A percentile compares a stretch with the other conserved stretches of the same genome.
Evolutionary conservation across 768 basidiomycete genomes (phyloP).

Genomic region (Pseudohyphozyma bogoriensis): DNA sequence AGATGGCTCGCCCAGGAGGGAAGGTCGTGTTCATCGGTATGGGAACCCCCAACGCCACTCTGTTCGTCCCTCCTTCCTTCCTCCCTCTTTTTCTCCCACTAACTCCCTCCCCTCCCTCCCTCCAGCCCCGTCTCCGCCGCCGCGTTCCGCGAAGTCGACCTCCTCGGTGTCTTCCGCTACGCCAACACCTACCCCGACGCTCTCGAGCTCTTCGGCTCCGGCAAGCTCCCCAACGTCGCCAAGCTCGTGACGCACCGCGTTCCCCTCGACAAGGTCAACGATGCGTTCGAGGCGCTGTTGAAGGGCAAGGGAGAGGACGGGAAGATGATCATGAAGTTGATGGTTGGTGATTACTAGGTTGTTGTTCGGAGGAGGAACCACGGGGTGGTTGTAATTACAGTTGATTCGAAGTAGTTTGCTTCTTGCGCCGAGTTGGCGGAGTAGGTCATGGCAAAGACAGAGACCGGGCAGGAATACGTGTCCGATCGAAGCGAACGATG

Average conservation of each 20-base stretch:
- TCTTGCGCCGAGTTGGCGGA: too few relatives aligned
- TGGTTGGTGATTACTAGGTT: slow-evolving; percentile 51
- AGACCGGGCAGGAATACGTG: too few relatives aligned
- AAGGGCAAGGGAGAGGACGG: slow-evolving; percentile 69
- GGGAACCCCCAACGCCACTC: slow-evolving; percentile 70
- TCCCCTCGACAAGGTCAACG: slow-evolving; percentile 51
- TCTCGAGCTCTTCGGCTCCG: slow-evolving; percentile 61
- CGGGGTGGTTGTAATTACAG: too few relatives aligned
- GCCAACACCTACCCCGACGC: slow-evolving; percentile 78
- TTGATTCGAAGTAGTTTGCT: too few relatives aligned
- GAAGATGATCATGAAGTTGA: slow-evolving; percentile 76
- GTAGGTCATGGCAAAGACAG: too few relatives aligned
- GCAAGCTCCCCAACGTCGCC: slow-evolving; percentile 53
- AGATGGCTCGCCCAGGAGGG: slow-evolving; percentile 75
- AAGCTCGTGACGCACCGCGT: slow-evolving; percentile 41
- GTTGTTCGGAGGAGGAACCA: background rate
- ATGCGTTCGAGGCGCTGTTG: slow-evolving; percentile 72
- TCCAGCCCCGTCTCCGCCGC: slow-evolving; percentile 66
- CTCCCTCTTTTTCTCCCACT: background rate
- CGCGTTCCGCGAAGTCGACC: slow-evolving; percentile 79
- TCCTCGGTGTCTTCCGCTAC: slow-evolving; percentile 48
- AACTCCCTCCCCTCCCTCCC: background rate
- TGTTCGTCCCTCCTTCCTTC: slow-evolving; percentile 35
- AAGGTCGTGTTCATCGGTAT: slow-evolving; percentile 92
- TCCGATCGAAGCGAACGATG: too few relatives aligned